Evolutionary conservation across 2,329 filamentous ascomycete genomes (phyloP).

Genomic region (Trichophyton benhamiae): DNA sequence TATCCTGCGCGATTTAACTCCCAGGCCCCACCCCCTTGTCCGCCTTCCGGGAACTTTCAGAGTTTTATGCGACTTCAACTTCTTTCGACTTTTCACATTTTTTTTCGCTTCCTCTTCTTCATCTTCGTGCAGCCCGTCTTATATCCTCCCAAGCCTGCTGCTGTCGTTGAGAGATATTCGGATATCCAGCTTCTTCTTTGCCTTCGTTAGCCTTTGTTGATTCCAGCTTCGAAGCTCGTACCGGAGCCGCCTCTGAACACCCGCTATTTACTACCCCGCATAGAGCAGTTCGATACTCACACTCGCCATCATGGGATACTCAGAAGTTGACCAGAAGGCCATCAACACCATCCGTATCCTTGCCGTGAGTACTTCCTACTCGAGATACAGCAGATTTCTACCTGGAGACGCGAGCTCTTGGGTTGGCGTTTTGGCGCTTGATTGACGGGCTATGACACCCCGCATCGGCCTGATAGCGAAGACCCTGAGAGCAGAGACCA

Average conservation of each 20-base stretch:
- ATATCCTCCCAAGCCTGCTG: slow-evolving; percentile 14
- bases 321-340: slow-evolving; percentile 74
- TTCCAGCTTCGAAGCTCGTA: background rate
- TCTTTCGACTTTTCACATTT: slow-evolving; percentile 6
- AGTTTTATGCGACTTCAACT: background rate
- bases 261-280: background rate
- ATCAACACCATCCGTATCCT: slow-evolving; percentile 98
- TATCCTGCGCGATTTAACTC: slow-evolving; percentile 1
- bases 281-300: background rate
- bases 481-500: background rate
- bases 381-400: background rate
- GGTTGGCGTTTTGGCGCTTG: background rate
- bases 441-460: background rate
- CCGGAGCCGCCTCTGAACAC: background rate
- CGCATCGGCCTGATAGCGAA: background rate
- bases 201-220: background rate
- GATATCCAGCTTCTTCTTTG: slow-evolving; percentile 7
- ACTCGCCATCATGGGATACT: slow-evolving; percentile 64
- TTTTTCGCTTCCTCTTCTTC: slow-evolving; percentile 10
- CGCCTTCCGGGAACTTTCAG: background rate
- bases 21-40: background rate
- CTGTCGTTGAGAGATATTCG: slow-evolving; percentile 13
- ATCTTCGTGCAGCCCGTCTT: slow-evolving; percentile 8
- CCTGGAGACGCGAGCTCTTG: background rate
- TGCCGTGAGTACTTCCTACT: slow-evolving; percentile 56